Base-by-base conservation (phyloP, 306 rosid genomes). In the Ziziphus jujuba region DNA sequence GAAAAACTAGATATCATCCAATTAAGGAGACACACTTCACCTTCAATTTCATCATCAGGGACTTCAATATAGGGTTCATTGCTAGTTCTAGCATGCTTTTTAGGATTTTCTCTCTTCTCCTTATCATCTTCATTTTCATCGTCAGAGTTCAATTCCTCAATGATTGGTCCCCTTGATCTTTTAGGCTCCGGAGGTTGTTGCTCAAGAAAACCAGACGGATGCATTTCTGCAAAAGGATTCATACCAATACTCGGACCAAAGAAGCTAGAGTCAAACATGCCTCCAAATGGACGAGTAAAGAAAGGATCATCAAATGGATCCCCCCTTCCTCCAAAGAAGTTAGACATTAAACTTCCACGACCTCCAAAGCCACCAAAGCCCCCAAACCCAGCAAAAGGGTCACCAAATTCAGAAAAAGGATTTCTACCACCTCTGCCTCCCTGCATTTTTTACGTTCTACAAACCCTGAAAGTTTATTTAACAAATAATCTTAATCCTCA, bases 261-360 rank as follows among this genome's bases (percentile, higher is more conserved):
- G 35, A 82, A n/a, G 63, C 76, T 76, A 16, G 93, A 58, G 25
- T 71, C 80, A 3, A 84, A 51, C 85, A 88, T 76, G 73, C 96
- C 69, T 25, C 91, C 91, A 25, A 93, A 81, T 2, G 97, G 98
- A 36, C 66, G 82, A 51, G 81, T 78, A 73, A 90, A 90, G 79
- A 90, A 93, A 58, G 97, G 96, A 20, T 90, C 97, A 34, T 87
- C 87, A 74, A 93, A 90, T 12, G 96, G 92, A 35, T 86, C 77
- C 77, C 91, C 77, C 77, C 91, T 77, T 61, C 86, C 91, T 66
- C 96, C 91, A 21, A 86, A 80, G 25, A 90, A 19, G 66, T 68
- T 59, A 16, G 98, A 75, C 17, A 83, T 2, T 23, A 90, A 67
- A 77, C 82, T 80, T 67, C 87, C 43, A 16, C 81, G 83, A 63